phyloP scores from a whole-genome alignment of 805 yeast genomes.

The Jamesozyma rosinii region DNA sequence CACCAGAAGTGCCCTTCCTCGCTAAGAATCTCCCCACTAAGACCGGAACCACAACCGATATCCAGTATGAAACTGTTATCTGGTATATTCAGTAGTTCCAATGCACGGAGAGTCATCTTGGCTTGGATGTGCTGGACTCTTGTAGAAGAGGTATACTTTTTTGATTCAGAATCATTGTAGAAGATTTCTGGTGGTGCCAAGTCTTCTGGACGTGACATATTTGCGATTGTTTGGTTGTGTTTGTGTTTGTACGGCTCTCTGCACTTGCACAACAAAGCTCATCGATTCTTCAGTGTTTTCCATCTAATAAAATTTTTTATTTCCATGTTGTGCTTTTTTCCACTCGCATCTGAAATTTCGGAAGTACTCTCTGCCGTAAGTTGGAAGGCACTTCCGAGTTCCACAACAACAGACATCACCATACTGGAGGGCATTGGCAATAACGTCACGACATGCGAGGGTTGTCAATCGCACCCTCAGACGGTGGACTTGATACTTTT shows the following conservation, averaged over 20 bases:
- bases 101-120: conserved; percentile 88
- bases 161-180: conserved; percentile 83
- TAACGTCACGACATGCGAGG: no score
- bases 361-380: background rate
- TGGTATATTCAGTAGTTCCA: conserved; percentile 74
- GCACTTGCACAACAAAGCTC: no score
- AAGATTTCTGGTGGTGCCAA: conserved; percentile 95
- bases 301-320: no score
- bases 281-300: background rate
- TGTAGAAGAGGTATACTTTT: conserved; percentile 82
- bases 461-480: no score
- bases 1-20: conserved; percentile 94
- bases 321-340: background rate
- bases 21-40: conserved; percentile 85
- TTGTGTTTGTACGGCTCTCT: no score
- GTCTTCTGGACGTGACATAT: conserved; percentile 92
- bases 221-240: no score
- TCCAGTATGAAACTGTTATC: conserved; percentile 65
- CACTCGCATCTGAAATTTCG: background rate
- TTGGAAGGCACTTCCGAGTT: no score
- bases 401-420: no score
- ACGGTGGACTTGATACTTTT: no score
- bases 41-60: conserved; percentile 95
- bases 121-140: conserved; percentile 99
- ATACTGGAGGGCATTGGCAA: no score